Conservation (phyloP, 2,329 filamentous ascomycete genomes). For the Xenoacremonium recifei region DNA sequence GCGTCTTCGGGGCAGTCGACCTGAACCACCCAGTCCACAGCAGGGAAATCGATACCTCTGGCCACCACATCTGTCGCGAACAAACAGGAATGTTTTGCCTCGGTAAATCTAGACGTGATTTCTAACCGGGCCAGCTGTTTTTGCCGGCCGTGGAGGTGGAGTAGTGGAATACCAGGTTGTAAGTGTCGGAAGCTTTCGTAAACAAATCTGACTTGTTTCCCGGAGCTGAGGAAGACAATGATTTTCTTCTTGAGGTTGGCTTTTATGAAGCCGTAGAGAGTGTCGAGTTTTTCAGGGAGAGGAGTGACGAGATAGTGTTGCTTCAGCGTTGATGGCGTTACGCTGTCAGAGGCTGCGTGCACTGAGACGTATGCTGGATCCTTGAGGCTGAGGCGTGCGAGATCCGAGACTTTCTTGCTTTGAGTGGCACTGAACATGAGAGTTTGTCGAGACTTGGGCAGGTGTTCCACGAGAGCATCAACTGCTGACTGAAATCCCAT, state of each 20-base stretch:
- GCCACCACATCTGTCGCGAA: constrained; percentile 97
- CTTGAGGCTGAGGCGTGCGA: constrained; percentile 81
- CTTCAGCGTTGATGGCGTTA: constrained; percentile 80
- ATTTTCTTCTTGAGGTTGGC: constrained; percentile 92
- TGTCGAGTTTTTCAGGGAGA: constrained; percentile 85
- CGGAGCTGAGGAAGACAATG: constrained; percentile 90
- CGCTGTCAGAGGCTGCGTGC: constrained; percentile 75
- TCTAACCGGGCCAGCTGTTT: constrained; percentile 88
- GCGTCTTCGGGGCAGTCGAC: constrained; percentile 95
- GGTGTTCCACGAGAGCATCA: constrained; percentile 88
- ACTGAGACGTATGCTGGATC: constrained; percentile 96
- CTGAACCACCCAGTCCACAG: constrained; percentile 98
- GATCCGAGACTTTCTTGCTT: constrained; percentile 88
- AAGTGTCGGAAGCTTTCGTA: constrained; percentile 92
- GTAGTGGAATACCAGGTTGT: constrained; percentile 87
- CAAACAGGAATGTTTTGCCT: constrained; percentile 79
- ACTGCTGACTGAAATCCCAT: constrained; percentile 93
- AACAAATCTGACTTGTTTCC: constrained; percentile 94
- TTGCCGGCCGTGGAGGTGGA: constrained; percentile 91
- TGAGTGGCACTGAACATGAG: constrained; percentile 95
- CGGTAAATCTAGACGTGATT: constrained; percentile 79
- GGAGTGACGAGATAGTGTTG: constrained; percentile 91
- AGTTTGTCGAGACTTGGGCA: constrained; percentile 83
- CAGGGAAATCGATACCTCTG: constrained; percentile 90
- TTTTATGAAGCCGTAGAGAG: constrained; percentile 88